Evolutionary conservation across 441 rosid genomes (phyloP), one percentile per base, ranked within the genome.

Genomic region (Rhodomyrtus psidioides): DNA sequence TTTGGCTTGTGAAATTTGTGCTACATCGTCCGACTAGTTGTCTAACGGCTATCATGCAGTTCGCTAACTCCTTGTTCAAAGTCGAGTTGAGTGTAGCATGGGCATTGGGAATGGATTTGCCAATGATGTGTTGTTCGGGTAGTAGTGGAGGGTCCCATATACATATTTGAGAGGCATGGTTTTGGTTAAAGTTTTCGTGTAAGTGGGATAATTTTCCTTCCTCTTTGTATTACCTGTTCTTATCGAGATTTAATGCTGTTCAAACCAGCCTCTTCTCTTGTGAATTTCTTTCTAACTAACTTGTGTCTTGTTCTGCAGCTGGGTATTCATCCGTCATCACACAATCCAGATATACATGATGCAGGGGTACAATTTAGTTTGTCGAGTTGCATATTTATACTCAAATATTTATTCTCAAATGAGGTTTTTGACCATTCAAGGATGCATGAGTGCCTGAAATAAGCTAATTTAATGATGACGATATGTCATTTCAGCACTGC

Each of bases 381-480:
- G 89, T 70, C 95, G n/a, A n/a, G n/a, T n/a, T n/a, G n/a, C n/a
- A n/a, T n/a, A n/a, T n/a, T n/a, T n/a, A n/a, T n/a, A n/a, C n/a
- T n/a, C n/a, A n/a, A n/a, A 85, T 91, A 88, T 88, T 81, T 93
- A n/a, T 95, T 96, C 85, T 93, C 99, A 26, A 88, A 92, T 86
- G 96, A 94, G 98, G 99, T 97, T 92, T 86, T 96, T 92, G 53
- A 26, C 53, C 82, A 65, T 39, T 84, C 7, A 65, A 65, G 49
- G 7, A 53, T 82, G 57, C 21, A n/a, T 21, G 28, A 55, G 24
- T 53, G 83, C 54, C 14, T 53, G 24, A 34, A 55, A 27, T n/a
- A 62, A 62, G 75, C 44, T 62, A 21, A 62, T 62, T 62, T 17
- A 24, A 62, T 4, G 8, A 42, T 42, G 24, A 46, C 4, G 34